Base-by-base conservation (phyloP, 768 basidiomycete species). In the Auriculariales sp. region DNA sequence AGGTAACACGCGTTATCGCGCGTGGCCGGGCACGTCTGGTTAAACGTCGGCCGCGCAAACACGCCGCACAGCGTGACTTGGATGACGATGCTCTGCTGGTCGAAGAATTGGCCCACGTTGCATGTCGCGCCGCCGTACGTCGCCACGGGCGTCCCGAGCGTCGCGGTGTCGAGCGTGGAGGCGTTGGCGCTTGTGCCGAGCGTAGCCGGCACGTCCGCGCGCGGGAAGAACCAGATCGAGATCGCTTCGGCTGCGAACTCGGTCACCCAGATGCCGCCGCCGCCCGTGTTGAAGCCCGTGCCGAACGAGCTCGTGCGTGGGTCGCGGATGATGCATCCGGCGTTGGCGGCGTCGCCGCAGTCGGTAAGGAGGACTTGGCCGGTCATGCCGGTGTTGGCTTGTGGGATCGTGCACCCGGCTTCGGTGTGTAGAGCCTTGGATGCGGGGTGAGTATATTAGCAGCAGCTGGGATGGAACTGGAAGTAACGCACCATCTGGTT, bases 201-300 rank as follows among this genome's bases (percentile, higher is more conserved):
- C 25, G 66, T 59, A 30, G 58, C 59, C 10, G 79, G 74, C 50
- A 83, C 67, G 48, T 68, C 62, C 15, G 69, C 59, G 15, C 76
- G 71, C 51, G 25, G 24, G 12, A 36, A 36, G 28, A 32, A 49
- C 49, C 52, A 53, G 39, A 49, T 53, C 35, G 75, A 79, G 28
- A 87, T 77, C 9, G 80, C 83, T 33, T 64, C 68, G 22, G 69
- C 61, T 1, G 83, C 80, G 52, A 79, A 78, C 60, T 87, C 83
- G 1, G 84, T 83, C 17, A 84, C 78, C 54, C 74, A 89, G 10
- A 84, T 72, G 12, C 88, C 88, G 27, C 88, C 87, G 7, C 77
- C 75, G 2, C 69, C 71, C 3, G 65, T 62, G 1, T 80, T 79
- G 57, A 90, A 89, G 2, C 66, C 77, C 11, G 71, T 67, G 15